Percentiles rank a stretch among this genome's conserved stretches.
Conservation (phyloP, 2,329 filamentous ascomycete species). For the Verticillium nonalfalfae region DNA sequence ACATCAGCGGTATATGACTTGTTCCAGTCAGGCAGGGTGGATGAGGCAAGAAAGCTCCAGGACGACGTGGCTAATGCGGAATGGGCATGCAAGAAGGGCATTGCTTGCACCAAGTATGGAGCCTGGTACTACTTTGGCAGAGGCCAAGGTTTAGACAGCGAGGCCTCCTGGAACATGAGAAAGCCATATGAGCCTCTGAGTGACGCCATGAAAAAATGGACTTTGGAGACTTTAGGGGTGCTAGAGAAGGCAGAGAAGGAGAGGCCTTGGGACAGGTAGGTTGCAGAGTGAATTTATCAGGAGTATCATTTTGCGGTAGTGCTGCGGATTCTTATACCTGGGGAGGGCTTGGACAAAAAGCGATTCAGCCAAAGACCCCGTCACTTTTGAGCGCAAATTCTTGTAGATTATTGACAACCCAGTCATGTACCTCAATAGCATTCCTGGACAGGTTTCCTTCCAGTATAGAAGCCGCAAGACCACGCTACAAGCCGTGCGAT, state of each 20-base stretch:
- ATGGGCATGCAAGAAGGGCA: conserved; percentile 42
- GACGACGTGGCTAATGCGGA: conserved; percentile 37
- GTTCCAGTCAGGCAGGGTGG: conserved; percentile 27
- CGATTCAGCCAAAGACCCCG: no score
- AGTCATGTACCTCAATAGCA: no score
- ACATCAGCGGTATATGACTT: conserved; percentile 32
- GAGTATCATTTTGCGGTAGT: no score
- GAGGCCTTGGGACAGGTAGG: conserved; percentile 5
- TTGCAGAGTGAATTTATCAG: no score
- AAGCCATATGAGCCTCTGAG: conserved; percentile 32
- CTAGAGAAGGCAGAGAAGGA: conserved; percentile 24
- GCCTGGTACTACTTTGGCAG: conserved; percentile 34
- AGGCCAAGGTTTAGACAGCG: conserved; percentile 25
- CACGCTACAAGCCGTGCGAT: no score
- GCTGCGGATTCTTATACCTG: no score
- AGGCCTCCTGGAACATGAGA: conserved; percentile 31
- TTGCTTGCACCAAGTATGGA: conserved; percentile 39
- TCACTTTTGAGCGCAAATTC: no score
- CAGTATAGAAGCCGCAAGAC: no score
- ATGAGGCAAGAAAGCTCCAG: conserved; percentile 32
- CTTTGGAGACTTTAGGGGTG: conserved; percentile 30
- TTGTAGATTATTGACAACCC: no score
- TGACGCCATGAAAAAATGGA: conserved; percentile 32
- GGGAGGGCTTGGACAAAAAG: no score
- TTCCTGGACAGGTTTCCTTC: no score